Base-by-base conservation (phyloP, 2,329 filamentous ascomycete species). In the Aureobasidium namibiae region DNA sequence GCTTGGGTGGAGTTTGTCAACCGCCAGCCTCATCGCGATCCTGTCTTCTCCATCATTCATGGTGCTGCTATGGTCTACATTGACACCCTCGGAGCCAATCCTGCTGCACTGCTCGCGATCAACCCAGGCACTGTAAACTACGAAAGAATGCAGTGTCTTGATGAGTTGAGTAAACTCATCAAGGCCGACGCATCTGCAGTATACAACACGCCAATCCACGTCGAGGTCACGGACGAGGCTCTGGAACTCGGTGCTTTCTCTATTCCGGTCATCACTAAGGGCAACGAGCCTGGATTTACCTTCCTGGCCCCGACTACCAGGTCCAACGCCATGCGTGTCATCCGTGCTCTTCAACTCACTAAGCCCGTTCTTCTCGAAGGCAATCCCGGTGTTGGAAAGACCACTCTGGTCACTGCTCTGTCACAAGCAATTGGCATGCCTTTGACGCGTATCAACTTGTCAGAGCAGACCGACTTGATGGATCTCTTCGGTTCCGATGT, bases 311-410 rank as follows among this genome's bases (percentile, higher is more conserved):
- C 90, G 0, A 99, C 94, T 0, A 97, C 94, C 1, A 86, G 87
- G 61, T 80, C 87, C 52, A 99, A 99, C 69, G 88, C 88, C 0
- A 92, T 97, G 84, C 83, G 94, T 69, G 87, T 99, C 33, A 82
- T 95, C 59, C 86, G 94, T 63, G 95, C 92, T 14, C 77, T 99
- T 62, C 91, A 95, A 67, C 84, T 96, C 58, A 80, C 84, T 56
- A 96, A 96, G 69, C 92, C 94, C 2, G 92, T 99, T 57, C 80
- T 99, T 7, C 82, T 99, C 2, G 94, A 99, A 75, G 94, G 95
- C 36, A 96, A 89, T 66, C 94, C 94, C n/a, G 94, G 94, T 70
- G 94, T 99, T 23, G 94, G 94, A 59, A 99, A 99, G 76, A 99
- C 94, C 0, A 95, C 92, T 1, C 80, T 99, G 14, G 85, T 99